phyloP scores from a whole-genome alignment of 306 rosid genomes.

The Vachellia collinsii region DNA sequence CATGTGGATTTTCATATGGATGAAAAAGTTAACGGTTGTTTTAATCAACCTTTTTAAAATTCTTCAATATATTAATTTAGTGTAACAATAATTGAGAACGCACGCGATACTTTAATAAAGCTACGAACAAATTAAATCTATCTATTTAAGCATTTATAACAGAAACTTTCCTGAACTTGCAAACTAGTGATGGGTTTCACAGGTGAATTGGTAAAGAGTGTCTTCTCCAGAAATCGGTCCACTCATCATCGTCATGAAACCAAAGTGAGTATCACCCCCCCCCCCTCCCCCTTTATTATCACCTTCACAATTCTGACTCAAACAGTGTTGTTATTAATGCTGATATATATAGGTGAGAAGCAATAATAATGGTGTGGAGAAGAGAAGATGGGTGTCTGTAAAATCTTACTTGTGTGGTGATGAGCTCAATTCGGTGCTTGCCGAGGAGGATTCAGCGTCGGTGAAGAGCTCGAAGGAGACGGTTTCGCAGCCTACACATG shows the following conservation, averaged over 20 bases:
- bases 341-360: slow-evolving; percentile 51
- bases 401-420: slow-evolving; percentile 91
- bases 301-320: slow-evolving; percentile 7
- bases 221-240: slow-evolving; percentile 69
- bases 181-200: slow-evolving; percentile 72
- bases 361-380: slow-evolving; percentile 49
- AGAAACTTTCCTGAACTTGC: slow-evolving; percentile 28
- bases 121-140: slow-evolving; percentile 15
- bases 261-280: slow-evolving; percentile 44
- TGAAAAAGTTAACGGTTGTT: slow-evolving; percentile 22
- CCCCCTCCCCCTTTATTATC: not conserved
- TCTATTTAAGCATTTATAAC: slow-evolving; percentile 23
- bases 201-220: slow-evolving; percentile 75
- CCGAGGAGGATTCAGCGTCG: slow-evolving; percentile 76
- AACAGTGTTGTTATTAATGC: not conserved
- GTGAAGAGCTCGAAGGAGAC: slow-evolving; percentile 63
- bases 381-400: slow-evolving; percentile 75
- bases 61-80: slow-evolving; percentile 36
- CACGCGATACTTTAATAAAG: slow-evolving; percentile 44
- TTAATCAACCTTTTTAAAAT: slow-evolving; percentile 7
- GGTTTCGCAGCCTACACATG: slow-evolving; percentile 51
- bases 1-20: slow-evolving; percentile 41
- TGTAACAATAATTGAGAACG: slow-evolving; percentile 37
- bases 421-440: slow-evolving; percentile 73
- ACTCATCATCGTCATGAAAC: slow-evolving; percentile 47